Base-by-base conservation (phyloP, 768 basidiomycete genomes). In the Mycena indigotica region DNA sequence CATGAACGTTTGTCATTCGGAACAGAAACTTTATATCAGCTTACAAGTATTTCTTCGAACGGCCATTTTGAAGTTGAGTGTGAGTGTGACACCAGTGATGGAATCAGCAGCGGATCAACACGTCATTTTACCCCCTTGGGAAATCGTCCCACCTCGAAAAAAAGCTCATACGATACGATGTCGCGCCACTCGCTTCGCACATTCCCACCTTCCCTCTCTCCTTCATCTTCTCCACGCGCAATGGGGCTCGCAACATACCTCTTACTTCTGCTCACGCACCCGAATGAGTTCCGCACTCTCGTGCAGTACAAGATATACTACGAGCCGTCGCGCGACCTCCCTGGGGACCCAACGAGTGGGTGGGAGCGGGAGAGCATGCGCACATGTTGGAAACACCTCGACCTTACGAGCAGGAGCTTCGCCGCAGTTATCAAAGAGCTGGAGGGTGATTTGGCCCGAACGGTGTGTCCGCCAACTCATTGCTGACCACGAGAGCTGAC, bases 391-490 rank as follows among this genome's bases (percentile, higher is more conserved):
- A 77, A 83, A 5, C 88, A 94, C 65, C 77, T 98, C 53, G 95
- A 98, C 79, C 55, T 79, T 73, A 95, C 95, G 3, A 93, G 92
- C 64, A 75, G 96, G 64, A 92, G 88, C 74, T 99, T 97, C 65
- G 81, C 93, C 0, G 86, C 89, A 1, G 96, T 99, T 60, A 93
- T 98, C 67, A 98, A 96, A 73, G 92, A 97, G 73, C 77, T 98
- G 3, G 95, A 99, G 28, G 96, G 95, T 0, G 96, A 98, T 70
- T 75, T 99, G 60, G 95, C 95, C 3, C 78, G 96, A 60, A 90
- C 88, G 39, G 95, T 97, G 70, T 74, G 93, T 85, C 15, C 41
- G 23, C 10, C 23, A 17, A 28, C 52, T 15, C 35, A 26, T 30
- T 26, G 54, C 19, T 56, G 15, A 40, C 12, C 15, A 19, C n/a